Conservation (phyloP, 129 eudicot genomes). For the Flaveria trinervia region DNA sequence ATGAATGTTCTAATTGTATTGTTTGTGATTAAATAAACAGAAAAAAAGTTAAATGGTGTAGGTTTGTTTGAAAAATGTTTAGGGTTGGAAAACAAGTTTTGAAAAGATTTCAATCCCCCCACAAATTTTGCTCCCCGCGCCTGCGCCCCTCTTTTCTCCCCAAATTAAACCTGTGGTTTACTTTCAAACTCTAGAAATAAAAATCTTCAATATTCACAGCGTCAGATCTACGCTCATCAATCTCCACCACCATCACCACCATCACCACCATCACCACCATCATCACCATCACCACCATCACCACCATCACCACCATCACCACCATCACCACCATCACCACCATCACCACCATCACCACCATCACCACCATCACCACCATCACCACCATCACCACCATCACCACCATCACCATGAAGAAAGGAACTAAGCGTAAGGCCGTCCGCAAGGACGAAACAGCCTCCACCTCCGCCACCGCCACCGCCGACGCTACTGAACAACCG, state of each 20-base stretch:
- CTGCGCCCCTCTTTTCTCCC: conserved; percentile 36
- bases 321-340: conserved; percentile 21
- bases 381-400: no score
- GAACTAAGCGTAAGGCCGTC: conserved; percentile 61
- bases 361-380: not conserved
- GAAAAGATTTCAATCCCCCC: conserved; percentile 31
- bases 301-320: no score
- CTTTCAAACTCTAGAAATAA: not conserved
- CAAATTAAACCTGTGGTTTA: conserved; percentile 7
- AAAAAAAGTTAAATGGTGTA: not conserved
- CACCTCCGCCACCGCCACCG: conserved; percentile 18
- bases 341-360: no score
- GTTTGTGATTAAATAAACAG: no score
- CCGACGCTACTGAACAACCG: conserved; percentile 20
- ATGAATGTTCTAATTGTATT: no score
- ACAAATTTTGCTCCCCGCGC: conserved; percentile 22
- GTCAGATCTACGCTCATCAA: conserved; percentile 16
- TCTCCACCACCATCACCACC: not conserved
- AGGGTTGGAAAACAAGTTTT: not conserved
- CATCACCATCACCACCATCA: not conserved
- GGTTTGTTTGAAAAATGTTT: not conserved
- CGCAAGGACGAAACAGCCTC: conserved; percentile 33
- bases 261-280: no score
- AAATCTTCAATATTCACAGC: not conserved
- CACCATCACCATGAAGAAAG: conserved; percentile 56